These are phyloP conservation scores for Wickerhamomyces canadensis DNA, from an alignment of 805 yeast genomes.

Conservation along the genomic window DNA sequence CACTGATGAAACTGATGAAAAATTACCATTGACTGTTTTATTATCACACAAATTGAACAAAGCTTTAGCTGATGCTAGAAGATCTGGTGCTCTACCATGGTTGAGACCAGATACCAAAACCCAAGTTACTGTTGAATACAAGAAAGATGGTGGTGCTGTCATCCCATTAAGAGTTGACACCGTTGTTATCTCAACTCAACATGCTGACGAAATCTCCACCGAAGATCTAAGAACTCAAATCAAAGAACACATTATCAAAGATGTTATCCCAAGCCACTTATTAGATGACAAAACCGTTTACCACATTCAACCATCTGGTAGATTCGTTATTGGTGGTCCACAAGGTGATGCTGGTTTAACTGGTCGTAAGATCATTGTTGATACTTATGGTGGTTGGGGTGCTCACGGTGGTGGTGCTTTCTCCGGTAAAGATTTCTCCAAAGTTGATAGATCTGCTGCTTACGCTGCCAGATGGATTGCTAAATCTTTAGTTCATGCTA, in stretches of 20 bases:
- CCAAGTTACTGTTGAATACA: slow-evolving; percentile 97
- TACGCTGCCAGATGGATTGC: slow-evolving; percentile 99
- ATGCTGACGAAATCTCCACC: slow-evolving; percentile 92
- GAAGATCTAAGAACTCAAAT: slow-evolving; percentile 84
- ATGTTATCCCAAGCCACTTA: slow-evolving; percentile 85
- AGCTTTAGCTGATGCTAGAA: slow-evolving; percentile 95
- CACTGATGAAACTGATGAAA: slow-evolving; percentile 97
- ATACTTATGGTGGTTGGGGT: slow-evolving; percentile 99
- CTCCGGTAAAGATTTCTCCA: slow-evolving; percentile 99
- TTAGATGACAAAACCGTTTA: slow-evolving; percentile 93
- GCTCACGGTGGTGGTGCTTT: slow-evolving; percentile 99
- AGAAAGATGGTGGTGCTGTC: slow-evolving; percentile 91
- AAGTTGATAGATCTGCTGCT: slow-evolving; percentile 99
- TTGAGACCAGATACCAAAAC: slow-evolving; percentile 99
- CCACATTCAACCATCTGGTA: slow-evolving; percentile 99
- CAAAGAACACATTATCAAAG: slow-evolving; percentile 74
- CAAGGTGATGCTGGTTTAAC: slow-evolving; percentile 99
- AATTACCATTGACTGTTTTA: slow-evolving; percentile 89
- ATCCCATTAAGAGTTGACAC: slow-evolving; percentile 96
- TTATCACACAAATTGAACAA: slow-evolving; percentile 94
- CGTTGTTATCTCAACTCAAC: slow-evolving; percentile 95
- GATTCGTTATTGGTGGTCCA: slow-evolving; percentile 99
- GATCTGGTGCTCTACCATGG: slow-evolving; percentile 93
- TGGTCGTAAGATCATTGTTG: slow-evolving; percentile 99
- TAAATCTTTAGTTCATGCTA: slow-evolving; percentile 92